These are phyloP conservation scores for Pulveroboletus sp. DNA, from an alignment of 768 basidiomycete genomes.

Conservation along the genomic window DNA sequence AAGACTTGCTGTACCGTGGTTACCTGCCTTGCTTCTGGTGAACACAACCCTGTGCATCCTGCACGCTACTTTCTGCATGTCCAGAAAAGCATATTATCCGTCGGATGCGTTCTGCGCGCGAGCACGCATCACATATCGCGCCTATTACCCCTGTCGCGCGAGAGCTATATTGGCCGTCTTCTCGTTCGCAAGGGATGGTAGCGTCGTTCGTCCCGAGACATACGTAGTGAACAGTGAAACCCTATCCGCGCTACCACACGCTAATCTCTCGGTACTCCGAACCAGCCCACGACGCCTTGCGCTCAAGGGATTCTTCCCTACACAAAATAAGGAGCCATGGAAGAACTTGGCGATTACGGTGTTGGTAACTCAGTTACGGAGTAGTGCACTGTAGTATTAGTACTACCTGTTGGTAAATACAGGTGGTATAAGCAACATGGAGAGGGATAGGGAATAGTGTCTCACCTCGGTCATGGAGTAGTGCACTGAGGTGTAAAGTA, in stretches of 20 bases:
- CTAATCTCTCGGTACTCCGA: background rate
- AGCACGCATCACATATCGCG: background rate
- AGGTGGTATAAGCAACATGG: no score
- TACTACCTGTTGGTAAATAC: no score
- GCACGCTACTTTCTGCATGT: background rate
- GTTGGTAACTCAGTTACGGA: no score
- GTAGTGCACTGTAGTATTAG: no score
- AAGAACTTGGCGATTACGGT: constrained; percentile 16
- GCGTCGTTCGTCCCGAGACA: constrained; percentile 4
- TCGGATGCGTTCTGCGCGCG: background rate
- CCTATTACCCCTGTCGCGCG: background rate
- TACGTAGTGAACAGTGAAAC: background rate
- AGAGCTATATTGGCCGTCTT: constrained; percentile 3
- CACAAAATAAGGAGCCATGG: constrained; percentile 10
- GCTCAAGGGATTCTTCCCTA: background rate
- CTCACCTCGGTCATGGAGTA: no score
- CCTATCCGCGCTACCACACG: background rate
- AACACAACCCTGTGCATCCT: background rate
- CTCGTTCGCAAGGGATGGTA: constrained; percentile 6
- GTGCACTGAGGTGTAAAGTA: no score
- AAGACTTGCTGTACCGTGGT: background rate
- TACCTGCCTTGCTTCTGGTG: background rate
- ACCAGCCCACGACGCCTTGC: background rate
- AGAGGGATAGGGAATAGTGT: no score
- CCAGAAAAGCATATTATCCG: background rate